Base-by-base conservation (phyloP, 371 early-diverging fungal genomes). In the Saksenaea vasiformis region DNA sequence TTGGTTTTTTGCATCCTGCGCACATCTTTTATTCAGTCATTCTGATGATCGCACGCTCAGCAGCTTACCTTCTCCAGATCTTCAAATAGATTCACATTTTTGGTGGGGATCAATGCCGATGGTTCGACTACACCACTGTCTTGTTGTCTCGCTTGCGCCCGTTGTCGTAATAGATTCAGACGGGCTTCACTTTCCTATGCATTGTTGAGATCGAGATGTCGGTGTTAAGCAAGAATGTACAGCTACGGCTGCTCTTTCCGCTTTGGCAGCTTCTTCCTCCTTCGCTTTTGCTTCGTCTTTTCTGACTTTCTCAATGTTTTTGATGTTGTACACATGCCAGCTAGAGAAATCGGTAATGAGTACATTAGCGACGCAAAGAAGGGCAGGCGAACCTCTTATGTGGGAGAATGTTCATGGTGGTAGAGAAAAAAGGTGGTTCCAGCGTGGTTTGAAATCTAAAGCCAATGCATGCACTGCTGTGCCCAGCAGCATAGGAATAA, bases 261-360 rank as follows among this genome's bases (percentile, higher is more conserved):
- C 65, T 27, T 73, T 79, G 43, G 68, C 68, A 27, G 74, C 76
- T 53, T 84, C 80, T 66, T 85, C 81, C 28, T 60, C 79, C 54
- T 70, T 77, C 9, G 87, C 89, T 58, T 82, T 71, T 24, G 85
- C 90, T 61, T 93, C 93, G 64, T 93, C 93, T 62, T 73, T 66
- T 26, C 78, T 77, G 28, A 93, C 91, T 59, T 71, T 69, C 57
- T 91, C 91, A 17, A 82, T 78, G 67, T 91, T 93, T 66, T 85
- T 86, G 61, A 82, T 84, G 67, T 80, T 90, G 62, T 93, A 91
- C 17, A 93, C 93, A 69, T 93, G 87, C 89, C 91, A 93, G 44
- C 90, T 88, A 57, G 1, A 27, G n/a, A 56, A 35, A 34, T 10
- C 38, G 11, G 11, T 31, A 14, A 68, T 37, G n/a, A 38, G 31